phyloP scores from a whole-genome alignment of 1,284 basidiomycete species.

The Ustilago loliicola region DNA sequence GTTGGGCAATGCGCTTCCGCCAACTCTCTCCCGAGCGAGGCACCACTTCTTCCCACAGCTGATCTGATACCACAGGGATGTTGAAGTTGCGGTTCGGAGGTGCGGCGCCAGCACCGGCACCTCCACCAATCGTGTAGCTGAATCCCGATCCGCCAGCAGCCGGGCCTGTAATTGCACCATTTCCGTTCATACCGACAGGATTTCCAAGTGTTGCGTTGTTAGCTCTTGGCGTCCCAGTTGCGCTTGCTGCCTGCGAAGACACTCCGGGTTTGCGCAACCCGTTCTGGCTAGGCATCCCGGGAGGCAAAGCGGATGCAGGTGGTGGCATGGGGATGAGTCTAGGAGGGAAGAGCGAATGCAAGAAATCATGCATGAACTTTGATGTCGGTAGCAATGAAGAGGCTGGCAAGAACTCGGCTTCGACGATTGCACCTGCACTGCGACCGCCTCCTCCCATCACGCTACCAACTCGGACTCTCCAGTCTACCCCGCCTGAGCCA shows the following conservation, averaged over 20 bases:
- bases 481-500: conserved; percentile 30
- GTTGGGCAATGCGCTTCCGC: conserved; percentile 27
- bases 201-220: conserved; percentile 7
- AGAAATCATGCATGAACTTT: conserved; percentile 44
- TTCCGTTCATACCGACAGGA: conserved; percentile 7
- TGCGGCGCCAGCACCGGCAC: conserved; percentile 3
- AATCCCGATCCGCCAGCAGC: conserved; percentile 5
- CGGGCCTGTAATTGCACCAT: background rate
- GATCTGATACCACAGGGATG: conserved; percentile 45
- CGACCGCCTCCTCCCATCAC: conserved; percentile 51
- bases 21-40: conserved; percentile 45
- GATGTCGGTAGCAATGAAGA: conserved; percentile 36
- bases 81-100: conserved; percentile 40
- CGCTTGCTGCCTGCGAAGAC: conserved; percentile 13
- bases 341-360: conserved; percentile 42
- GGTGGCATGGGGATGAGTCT: conserved; percentile 23
- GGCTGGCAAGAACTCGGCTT: conserved; percentile 51
- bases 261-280: background rate
- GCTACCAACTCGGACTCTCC: conserved; percentile 52
- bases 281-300: conserved; percentile 9
- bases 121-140: conserved; percentile 39
- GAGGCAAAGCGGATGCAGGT: background rate
- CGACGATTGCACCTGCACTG: conserved; percentile 52
- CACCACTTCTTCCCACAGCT: conserved; percentile 55
- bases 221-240: conserved; percentile 16